These are phyloP conservation scores for Phoma herbarum DNA, from an alignment of 2,329 filamentous ascomycete genomes.

Conservation along the genomic window DNA sequence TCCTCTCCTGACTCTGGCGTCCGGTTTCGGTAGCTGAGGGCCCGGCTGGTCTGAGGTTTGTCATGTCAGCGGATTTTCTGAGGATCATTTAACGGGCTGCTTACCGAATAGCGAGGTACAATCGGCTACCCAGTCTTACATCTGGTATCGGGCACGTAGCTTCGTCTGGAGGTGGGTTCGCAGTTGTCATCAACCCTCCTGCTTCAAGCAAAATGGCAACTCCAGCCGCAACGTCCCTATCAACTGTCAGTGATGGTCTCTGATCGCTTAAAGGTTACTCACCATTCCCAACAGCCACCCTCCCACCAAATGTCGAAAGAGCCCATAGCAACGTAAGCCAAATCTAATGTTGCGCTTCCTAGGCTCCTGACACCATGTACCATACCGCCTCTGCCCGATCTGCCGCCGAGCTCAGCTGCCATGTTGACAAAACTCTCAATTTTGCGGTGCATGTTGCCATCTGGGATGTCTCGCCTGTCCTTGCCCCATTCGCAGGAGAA, in stretches of 20 bases:
- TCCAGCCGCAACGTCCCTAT: conserved; percentile 77
- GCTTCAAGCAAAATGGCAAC: conserved; percentile 77
- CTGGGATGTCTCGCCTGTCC: conserved; percentile 71
- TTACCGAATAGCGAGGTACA: conserved; percentile 75
- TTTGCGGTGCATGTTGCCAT: conserved; percentile 75
- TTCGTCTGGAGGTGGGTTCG: conserved; percentile 71
- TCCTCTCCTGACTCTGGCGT: conserved; percentile 72
- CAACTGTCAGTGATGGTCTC: conserved; percentile 19
- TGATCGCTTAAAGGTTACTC: neutral
- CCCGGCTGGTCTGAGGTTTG: conserved; percentile 66
- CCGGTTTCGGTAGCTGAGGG: conserved; percentile 68
- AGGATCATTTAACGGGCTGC: conserved; percentile 14
- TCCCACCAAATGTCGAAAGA: conserved; percentile 86
- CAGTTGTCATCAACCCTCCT: conserved; percentile 76
- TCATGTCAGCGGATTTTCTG: neutral
- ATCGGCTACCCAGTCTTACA: conserved; percentile 69
- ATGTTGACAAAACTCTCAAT: conserved; percentile 79
- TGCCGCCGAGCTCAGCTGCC: conserved; percentile 70
- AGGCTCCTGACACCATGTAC: conserved; percentile 78
- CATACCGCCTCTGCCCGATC: conserved; percentile 76
- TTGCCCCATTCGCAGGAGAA: conserved; percentile 85
- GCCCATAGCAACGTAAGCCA: conserved; percentile 79
- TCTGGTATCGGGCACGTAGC: conserved; percentile 66
- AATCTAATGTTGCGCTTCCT: conserved; percentile 75
- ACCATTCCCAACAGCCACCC: conserved; percentile 83